Evolutionary conservation across 2,329 filamentous ascomycete species (phyloP), one percentile per base, ranked within the genome.

Genomic region (Aspergillus sp.): DNA sequence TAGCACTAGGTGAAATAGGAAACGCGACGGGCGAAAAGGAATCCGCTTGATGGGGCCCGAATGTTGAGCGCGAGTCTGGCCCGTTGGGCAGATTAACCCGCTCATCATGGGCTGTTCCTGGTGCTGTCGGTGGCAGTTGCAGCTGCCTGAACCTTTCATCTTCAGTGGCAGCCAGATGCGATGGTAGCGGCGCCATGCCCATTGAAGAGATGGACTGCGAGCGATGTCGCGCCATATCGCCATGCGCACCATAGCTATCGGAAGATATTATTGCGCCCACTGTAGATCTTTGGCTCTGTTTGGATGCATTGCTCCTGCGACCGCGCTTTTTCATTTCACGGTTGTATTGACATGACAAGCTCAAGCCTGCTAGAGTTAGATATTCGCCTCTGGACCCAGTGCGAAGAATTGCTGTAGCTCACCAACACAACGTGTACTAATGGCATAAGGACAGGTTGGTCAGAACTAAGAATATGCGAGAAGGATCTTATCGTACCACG

Each of bases 401-500:
- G 18, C 7, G 7, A 47, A 12, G 18, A 42, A 46, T 20, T 42
- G 36, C 2, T n/a, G 16, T n/a, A 16, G 18, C 45, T 47, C 12
- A 47, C 45, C 45, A 20, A 47, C 18, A 22, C 45, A 47, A 24
- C 45, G 45, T 47, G 18, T 18, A 47, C 45, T 47, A 24, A 20
- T 20, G 20, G 12, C 3, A 16, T 16, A 22, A 20, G 18, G 18
- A n/a, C 16, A 46, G 18, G 18, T 47, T 10, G 16, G 20, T 22
- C 18, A 47, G 20, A 6, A 22, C 9, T 22, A 6, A 18, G 7
- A 16, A 24, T 36, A 20, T 12, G 3, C 1, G 45, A 47, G 45
- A 47, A 22, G 45, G 10, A 47, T n/a, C 6, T 9, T 14, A 42
- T 67, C 76, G 73, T 62, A 80, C 78, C 75, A 80, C 47, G 74